Base-by-base conservation (phyloP, 768 basidiomycete genomes). In the Russula lepida region DNA sequence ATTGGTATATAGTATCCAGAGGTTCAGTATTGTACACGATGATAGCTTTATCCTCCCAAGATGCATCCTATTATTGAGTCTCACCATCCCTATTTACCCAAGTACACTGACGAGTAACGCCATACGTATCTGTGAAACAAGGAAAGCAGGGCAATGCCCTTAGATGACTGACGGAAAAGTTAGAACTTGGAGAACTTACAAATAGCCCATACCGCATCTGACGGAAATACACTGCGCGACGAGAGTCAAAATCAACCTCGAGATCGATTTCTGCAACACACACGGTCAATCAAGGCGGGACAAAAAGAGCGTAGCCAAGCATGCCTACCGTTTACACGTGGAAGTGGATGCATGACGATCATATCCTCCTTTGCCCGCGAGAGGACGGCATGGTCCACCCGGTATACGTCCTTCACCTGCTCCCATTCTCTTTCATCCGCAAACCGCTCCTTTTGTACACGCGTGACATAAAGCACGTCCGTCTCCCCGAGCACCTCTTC, bases 261-360 rank as follows among this genome's bases (percentile, higher is more conserved):
- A 93, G 92, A 71, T 98, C 95, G 68, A 99, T 98, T 88, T 99
- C 97, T 93, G 27, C 63, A 48, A 19, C 21, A 21, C 1, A 39
- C 37, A 17, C 17, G 60, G 60, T 56, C 44, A 4, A n/a, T 68
- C 59, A 27, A 25, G 12, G 4, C 13, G 15, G 27, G 17, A 61
- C 43, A 13, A 50, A 58, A 27, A 27, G 21, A 58, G 35, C 7
- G 23, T n/a, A 25, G 21, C 15, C 51, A 35, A 60, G 13, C 0
- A 4, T 2, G 71, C 83, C 65, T 65, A 86, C 91, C 91, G 62
- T 91, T 92, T 54, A 95, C 85, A 69, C 97, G 76, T 15, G 97
- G 97, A 23, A 99, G 78, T n/a, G 97, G 97, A 73, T 99, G 97
- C 94, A 99, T 95, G 66, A 98, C 93, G 60, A 98, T 98, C 85